A percentile compares a stretch with the other conserved stretches of the same genome.
These are phyloP conservation scores for Aquilaria agallochum DNA, from an alignment of 441 rosid genomes.

Conservation along the genomic window DNA sequence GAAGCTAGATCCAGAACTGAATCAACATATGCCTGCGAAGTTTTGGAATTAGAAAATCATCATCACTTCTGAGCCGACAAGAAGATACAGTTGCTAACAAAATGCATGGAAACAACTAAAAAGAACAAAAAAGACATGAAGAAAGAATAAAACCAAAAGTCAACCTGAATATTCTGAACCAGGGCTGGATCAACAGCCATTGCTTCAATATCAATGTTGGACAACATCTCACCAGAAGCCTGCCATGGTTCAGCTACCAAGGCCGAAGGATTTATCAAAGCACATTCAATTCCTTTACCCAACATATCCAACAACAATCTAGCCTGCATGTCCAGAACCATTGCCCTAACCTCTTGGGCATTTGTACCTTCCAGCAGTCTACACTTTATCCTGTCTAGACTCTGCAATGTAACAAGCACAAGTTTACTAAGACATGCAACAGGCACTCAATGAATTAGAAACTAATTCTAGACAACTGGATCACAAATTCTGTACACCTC, in stretches of 20 bases:
- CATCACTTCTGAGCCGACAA: neutral
- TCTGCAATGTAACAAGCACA: slow-evolving; percentile 51
- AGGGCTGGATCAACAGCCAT: slow-evolving; percentile 97
- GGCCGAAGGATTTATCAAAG: slow-evolving; percentile 93
- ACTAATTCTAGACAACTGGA: no score
- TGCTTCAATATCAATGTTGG: slow-evolving; percentile 81
- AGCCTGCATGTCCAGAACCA: slow-evolving; percentile 99
- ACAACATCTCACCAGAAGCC: slow-evolving; percentile 65
- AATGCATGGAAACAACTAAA: neutral
- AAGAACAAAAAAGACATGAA: neutral
- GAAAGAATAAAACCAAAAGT: slow-evolving; percentile 12
- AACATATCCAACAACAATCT: slow-evolving; percentile 96
- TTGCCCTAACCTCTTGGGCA: slow-evolving; percentile 99
- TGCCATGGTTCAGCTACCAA: slow-evolving; percentile 93
- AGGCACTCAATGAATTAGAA: neutral
- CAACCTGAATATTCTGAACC: slow-evolving; percentile 85
- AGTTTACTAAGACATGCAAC: neutral
- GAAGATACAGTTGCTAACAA: neutral
- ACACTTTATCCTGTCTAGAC: slow-evolving; percentile 97
- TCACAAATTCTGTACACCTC: neutral
- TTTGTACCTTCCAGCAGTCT: slow-evolving; percentile 96
- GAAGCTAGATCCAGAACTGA: slow-evolving; percentile 98
- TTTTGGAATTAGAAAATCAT: slow-evolving; percentile 12
- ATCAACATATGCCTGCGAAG: slow-evolving; percentile 95
- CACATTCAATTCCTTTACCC: slow-evolving; percentile 99